These are phyloP conservation scores for Nissolia schottii DNA, from an alignment of 306 rosid genomes.

Conservation along the genomic window DNA sequence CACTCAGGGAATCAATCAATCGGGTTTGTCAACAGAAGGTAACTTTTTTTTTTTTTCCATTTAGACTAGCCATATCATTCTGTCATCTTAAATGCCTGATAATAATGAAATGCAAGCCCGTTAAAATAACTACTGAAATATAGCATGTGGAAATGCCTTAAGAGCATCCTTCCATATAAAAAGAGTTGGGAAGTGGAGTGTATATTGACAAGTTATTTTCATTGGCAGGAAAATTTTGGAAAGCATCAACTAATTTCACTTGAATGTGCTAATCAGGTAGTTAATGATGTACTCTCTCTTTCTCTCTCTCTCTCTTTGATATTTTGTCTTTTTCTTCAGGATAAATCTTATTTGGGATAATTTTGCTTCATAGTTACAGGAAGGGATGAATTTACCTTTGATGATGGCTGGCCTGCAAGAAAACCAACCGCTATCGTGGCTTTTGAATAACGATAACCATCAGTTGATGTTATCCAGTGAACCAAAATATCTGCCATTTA, in stretches of 20 bases:
- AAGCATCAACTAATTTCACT: conserved; percentile 50
- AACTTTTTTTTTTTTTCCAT: conserved; percentile 22
- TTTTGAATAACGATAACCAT: conserved; percentile 44
- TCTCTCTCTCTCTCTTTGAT: not conserved
- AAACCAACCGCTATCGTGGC: conserved; percentile 60
- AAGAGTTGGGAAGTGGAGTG: not conserved
- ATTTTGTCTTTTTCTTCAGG: not conserved
- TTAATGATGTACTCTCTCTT: not conserved
- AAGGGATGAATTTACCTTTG: conserved; percentile 50
- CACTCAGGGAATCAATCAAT: conserved; percentile 53
- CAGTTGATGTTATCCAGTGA: conserved; percentile 44
- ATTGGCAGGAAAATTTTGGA: conserved; percentile 55
- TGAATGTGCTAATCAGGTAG: conserved; percentile 56
- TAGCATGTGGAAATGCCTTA: not conserved
- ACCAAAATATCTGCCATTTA: conserved; percentile 44
- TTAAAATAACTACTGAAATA: not conserved
- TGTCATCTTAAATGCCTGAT: conserved; percentile 9
- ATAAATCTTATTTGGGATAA: conserved; percentile 15
- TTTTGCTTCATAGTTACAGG: conserved; percentile 45
- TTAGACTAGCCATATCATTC: not conserved
- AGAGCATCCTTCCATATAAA: not conserved
- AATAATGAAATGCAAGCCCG: not conserved
- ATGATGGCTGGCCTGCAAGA: conserved; percentile 60
- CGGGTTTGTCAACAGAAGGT: conserved; percentile 51
- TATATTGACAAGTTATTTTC: conserved; percentile 4